Base-by-base conservation (phyloP, 208 protist genomes). In the Leptomonas seymouri region DNA sequence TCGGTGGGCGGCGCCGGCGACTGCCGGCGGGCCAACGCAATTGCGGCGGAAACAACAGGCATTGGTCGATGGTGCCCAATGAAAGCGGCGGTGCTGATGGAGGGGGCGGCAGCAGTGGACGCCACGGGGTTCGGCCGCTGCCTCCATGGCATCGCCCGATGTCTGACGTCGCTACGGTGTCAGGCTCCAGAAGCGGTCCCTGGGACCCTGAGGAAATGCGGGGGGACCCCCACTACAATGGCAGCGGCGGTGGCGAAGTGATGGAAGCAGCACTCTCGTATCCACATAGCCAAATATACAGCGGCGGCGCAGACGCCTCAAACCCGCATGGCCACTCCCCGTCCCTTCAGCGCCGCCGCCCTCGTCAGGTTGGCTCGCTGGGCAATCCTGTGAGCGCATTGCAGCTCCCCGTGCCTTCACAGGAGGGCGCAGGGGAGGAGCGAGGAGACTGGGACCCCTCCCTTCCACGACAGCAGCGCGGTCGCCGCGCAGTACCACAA, bases 101-200 rank as follows among this genome's bases (percentile, higher is more conserved):
- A 28, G 45, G 48, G 46, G 31, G 56, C 31, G 23, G 39, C 2
- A 2, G 56, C 5, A n/a, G 56, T 5, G 25, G 56, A 12, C 3
- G 4, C 12, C 6, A 18, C 20, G 15, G 27, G 11, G 16, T 46
- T 1, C 21, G 9, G 6, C 46, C 25, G 20, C 30, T 41, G 0
- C 63, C 41, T 11, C 31, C 7, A 18, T 31, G 49, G 1, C 51
- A 41, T 27, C 21, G 63, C 9, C 63, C 53, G 53, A 0, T 51
- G 63, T 58, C 65, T 9, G 51, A 46, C 23, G 42, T 27, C 6
- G 65, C 65, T 12, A 62, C 46, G 49, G 66, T 36, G 11, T 15
- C 45, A 9, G 59, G 53, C 28, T 23, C 45, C 20, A 11, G n/a
- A 25, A 18, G 36, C 42, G 60, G 45, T 25, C 23, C 31, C 1